Evolutionary conservation across 1,284 basidiomycete genomes (phyloP).

Genomic region (Boletus mariae): DNA sequence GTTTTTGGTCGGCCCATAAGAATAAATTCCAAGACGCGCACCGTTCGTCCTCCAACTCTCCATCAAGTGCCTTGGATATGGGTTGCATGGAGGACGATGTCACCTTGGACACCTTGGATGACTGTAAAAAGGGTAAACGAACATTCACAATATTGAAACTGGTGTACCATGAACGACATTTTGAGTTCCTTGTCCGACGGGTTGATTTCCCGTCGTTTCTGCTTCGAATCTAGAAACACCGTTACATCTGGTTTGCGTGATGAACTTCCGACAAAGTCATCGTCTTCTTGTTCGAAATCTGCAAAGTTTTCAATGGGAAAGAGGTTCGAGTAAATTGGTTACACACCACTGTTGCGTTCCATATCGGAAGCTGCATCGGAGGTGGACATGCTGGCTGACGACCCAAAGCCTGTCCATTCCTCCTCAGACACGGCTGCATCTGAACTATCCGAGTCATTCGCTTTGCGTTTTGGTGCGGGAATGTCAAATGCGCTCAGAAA

Average conservation of each 20-base stretch:
- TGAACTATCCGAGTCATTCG: constrained; percentile 15
- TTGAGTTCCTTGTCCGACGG: constrained; percentile 41
- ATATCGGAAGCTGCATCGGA: constrained; percentile 14
- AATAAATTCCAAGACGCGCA: constrained; percentile 2
- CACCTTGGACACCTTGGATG: constrained; percentile 68
- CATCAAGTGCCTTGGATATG: constrained; percentile 38
- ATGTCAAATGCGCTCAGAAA: constrained; percentile 56
- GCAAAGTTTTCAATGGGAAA: neutral
- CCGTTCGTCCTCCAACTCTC: constrained; percentile 44
- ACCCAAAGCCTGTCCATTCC: constrained; percentile 36
- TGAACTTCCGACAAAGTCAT: constrained; percentile 38
- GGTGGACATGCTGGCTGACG: constrained; percentile 1
- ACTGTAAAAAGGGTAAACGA: constrained; percentile 41
- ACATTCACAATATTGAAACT: neutral
- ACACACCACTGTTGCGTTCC: constrained; percentile 20
- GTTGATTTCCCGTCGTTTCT: constrained; percentile 22
- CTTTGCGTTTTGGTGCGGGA: constrained; percentile 29
- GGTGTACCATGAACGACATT: constrained; percentile 69
- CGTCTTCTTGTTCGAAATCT: constrained; percentile 43
- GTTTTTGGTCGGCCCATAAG: neutral
- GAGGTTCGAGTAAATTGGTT: neutral
- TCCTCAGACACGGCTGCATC: constrained; percentile 21
- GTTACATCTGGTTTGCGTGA: constrained; percentile 41
- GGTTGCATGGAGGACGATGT: constrained; percentile 33
- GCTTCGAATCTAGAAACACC: constrained; percentile 50